These are phyloP conservation scores for Populus nigra DNA, from an alignment of 345 rosid genomes.

Conservation along the genomic window DNA sequence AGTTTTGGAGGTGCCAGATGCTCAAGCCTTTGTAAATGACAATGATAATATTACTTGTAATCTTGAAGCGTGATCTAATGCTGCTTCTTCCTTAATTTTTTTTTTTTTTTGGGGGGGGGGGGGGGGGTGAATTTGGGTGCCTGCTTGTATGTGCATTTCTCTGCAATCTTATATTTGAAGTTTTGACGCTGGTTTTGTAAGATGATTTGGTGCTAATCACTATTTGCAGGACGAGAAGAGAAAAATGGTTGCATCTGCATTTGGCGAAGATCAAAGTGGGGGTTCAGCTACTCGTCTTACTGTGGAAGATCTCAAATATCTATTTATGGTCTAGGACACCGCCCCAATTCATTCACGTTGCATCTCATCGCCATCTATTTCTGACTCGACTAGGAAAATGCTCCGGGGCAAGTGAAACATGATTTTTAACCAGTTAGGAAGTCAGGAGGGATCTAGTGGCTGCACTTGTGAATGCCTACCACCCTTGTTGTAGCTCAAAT, in stretches of 20 bases:
- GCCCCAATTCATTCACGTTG: background rate
- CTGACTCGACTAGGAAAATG: conserved; percentile 9
- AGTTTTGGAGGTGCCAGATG: too few species aligned
- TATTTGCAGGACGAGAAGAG: conserved; percentile 80
- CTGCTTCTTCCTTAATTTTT: too few species aligned
- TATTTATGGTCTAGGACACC: conserved; percentile 38
- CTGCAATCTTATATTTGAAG: background rate
- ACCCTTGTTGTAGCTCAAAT: conserved; percentile 17
- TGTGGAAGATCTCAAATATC: conserved; percentile 74
- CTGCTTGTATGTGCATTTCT: background rate
- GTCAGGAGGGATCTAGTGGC: conserved; percentile 14
- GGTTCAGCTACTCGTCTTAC: conserved; percentile 73
- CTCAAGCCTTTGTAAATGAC: too few species aligned
- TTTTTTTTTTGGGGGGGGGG: background rate
- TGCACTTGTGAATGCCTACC: conserved; percentile 21
- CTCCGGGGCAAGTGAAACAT: conserved; percentile 1
- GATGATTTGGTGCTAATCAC: background rate
- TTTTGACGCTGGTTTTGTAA: background rate
- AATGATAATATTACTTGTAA: too few species aligned
- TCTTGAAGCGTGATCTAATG: too few species aligned
- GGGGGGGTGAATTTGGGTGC: background rate
- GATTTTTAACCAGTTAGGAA: conserved; percentile 28
- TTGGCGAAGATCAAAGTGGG: conserved; percentile 87
- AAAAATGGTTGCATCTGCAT: conserved; percentile 96
- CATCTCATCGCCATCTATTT: background rate